Percentiles rank a stretch among this genome's conserved stretches.
Conservation (phyloP, 352 stramenopile species). For the Pythium myriotylum region DNA sequence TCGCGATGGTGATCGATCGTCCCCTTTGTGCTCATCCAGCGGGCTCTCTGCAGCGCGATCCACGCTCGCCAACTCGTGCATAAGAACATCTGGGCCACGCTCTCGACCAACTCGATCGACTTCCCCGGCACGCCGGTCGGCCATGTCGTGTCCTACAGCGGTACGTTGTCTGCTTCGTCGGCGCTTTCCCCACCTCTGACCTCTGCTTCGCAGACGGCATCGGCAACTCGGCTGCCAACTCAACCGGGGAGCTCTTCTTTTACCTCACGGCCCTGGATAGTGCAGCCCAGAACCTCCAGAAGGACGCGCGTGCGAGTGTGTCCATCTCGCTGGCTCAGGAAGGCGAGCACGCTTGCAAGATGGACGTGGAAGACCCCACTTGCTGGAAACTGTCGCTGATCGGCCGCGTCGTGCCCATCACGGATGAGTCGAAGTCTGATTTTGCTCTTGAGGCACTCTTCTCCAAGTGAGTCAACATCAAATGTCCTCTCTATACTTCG, state of each 20-base stretch:
- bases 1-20: not conserved
- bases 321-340: conserved; percentile 66
- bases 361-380: conserved; percentile 71
- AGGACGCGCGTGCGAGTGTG: conserved; percentile 56
- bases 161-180: conserved; percentile 27
- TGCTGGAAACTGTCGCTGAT: conserved; percentile 71
- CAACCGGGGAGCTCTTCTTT: conserved; percentile 72
- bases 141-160: conserved; percentile 71
- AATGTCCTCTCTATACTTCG: not conserved
- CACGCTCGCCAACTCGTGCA: conserved; percentile 70
- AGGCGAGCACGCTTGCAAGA: conserved; percentile 53
- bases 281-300: conserved; percentile 49
- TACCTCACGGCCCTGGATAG: conserved; percentile 65
- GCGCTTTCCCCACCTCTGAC: not conserved
- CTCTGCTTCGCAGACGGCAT: conserved; percentile 47
- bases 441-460: conserved; percentile 65
- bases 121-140: conserved; percentile 57
- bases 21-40: not conserved
- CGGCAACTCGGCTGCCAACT: conserved; percentile 43
- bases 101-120: conserved; percentile 63
- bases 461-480: conserved; percentile 48
- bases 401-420: conserved; percentile 54
- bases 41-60: not conserved
- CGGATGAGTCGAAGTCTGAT: conserved; percentile 33
- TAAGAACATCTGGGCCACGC: conserved; percentile 62